Evolutionary conservation across 2,329 filamentous ascomycete genomes (phyloP), one percentile per base, ranked within the genome.

Genomic region (Pseudonectria buxi): DNA sequence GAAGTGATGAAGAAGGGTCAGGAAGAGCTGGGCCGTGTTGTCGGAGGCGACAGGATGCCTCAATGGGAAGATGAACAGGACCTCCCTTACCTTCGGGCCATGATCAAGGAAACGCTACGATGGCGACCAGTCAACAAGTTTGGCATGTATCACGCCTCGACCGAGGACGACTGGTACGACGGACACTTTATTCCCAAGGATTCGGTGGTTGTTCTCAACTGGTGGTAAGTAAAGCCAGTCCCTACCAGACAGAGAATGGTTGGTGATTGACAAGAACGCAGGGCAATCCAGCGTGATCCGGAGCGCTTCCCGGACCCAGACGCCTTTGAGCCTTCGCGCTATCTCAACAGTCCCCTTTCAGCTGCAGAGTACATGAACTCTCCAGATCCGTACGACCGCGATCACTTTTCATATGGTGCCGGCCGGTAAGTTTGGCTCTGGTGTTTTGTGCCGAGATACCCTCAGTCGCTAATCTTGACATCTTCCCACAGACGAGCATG

Each of bases 91-190:
- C 50, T 71, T 4, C 47, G 56, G 11, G 60, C 59, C 26, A 45
- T 64, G 11, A 54, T 68, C 32, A 68, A 69, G 32, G 68, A 72
- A 46, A 54, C 55, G 0, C 45, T 66, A 14, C 53, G 67, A 4
- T 71, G 62, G 59, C 57, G 63, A 24, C 62, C 66, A 0, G 52
- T 57, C 9, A 41, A 12, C n/a, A 44, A 44, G 18, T 35, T 40
- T 22, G 44, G 44, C 10, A 36, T 45, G 27, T 38, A 40, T 9
- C 46, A 49, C 16, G 36, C 38, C 0, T 37, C 28, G 2, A 33
- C 38, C 4, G 37, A 46, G 15, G 44, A 46, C 14, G 31, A 40
- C 16, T 40, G 35, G 34, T 49, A 46, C 7, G 35, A 37, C 4
- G 41, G 38, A 2, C 34, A 45, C 11, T 35, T 43, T 14, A 44